Percentiles rank a stretch among this genome's conserved stretches.
phyloP scores from a whole-genome alignment of 352 stramenopile species.

The Pythium angustatum region DNA sequence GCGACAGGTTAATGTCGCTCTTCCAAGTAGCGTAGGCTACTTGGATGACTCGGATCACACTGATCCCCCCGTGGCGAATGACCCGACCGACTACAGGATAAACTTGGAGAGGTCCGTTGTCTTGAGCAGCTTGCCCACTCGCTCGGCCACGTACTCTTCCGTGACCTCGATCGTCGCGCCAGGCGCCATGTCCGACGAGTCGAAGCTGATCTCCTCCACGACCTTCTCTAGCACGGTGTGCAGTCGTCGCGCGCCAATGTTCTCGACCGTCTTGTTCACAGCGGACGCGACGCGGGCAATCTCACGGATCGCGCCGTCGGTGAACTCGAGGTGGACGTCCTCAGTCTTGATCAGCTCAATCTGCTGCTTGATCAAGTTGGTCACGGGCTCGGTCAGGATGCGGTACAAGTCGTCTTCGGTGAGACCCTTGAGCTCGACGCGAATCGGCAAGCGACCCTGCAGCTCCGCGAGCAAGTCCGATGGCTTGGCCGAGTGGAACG shows the following conservation, averaged over 20 bases:
- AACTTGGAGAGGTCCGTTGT: conserved; percentile 97
- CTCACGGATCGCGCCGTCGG: conserved; percentile 96
- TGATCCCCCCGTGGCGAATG: background rate
- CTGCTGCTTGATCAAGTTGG: conserved; percentile 98
- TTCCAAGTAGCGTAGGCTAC: background rate
- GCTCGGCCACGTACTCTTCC: conserved; percentile 93
- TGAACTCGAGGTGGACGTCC: conserved; percentile 95
- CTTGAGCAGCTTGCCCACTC: conserved; percentile 94
- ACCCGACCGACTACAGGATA: conserved; percentile 92
- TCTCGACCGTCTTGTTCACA: conserved; percentile 97
- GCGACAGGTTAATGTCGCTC: background rate
- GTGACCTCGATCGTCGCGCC: conserved; percentile 90
- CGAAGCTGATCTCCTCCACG: conserved; percentile 98
- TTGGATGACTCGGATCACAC: background rate
- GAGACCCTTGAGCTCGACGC: conserved; percentile 98
- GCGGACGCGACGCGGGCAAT: conserved; percentile 95
- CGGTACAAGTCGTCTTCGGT: conserved; percentile 99
- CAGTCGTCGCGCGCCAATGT: conserved; percentile 98
- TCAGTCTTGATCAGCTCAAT: conserved; percentile 97
- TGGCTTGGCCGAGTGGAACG: conserved; percentile 98
- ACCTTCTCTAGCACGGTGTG: conserved; percentile 98
- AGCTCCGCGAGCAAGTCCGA: conserved; percentile 98
- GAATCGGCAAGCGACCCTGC: conserved; percentile 98
- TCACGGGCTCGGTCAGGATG: conserved; percentile 99
- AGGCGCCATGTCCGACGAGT: conserved; percentile 92